Percentiles rank a stretch among this genome's conserved stretches.
Evolutionary conservation across 441 rosid species (phyloP).

Genomic region (Gossypium aridum): DNA sequence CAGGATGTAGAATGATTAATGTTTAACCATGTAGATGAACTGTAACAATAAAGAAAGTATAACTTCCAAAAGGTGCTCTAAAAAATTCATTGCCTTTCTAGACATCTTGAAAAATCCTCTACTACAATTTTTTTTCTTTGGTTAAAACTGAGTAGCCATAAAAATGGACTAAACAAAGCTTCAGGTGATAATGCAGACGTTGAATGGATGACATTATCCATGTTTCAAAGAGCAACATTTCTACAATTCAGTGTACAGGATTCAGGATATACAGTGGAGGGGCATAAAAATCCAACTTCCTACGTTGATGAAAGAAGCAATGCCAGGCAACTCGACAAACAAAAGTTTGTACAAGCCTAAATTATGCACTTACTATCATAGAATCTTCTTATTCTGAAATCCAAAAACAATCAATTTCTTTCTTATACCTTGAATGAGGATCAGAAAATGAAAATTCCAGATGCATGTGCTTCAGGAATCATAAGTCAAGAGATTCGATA

Average conservation of each 20-base stretch:
- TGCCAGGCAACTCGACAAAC: not conserved
- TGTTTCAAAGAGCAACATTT: not conserved
- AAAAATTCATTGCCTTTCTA: constrained; percentile 1
- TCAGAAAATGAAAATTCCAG: not conserved
- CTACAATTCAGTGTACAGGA: not conserved
- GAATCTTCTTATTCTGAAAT: not conserved
- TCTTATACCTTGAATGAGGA: not conserved
- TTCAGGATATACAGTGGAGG: not conserved
- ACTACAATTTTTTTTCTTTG: not conserved
- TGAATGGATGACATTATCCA: not conserved
- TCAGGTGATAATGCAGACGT: not conserved
- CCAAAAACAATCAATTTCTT: not conserved
- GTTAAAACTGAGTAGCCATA: not conserved
- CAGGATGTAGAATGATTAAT: not conserved
- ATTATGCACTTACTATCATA: not conserved
- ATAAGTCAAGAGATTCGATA: not conserved
- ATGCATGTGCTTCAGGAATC: not conserved
- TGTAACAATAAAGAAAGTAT: not conserved
- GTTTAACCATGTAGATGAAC: not conserved
- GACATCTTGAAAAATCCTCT: not conserved
- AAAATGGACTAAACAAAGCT: not conserved
- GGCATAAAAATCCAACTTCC: not conserved
- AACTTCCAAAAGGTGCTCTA: not conserved
- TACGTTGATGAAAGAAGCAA: not conserved
- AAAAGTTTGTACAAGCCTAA: constrained; percentile 4